Evolutionary conservation across 306 rosid genomes (phyloP), one percentile per base, ranked within the genome.

Genomic region (Leucaena leucocephala): DNA sequence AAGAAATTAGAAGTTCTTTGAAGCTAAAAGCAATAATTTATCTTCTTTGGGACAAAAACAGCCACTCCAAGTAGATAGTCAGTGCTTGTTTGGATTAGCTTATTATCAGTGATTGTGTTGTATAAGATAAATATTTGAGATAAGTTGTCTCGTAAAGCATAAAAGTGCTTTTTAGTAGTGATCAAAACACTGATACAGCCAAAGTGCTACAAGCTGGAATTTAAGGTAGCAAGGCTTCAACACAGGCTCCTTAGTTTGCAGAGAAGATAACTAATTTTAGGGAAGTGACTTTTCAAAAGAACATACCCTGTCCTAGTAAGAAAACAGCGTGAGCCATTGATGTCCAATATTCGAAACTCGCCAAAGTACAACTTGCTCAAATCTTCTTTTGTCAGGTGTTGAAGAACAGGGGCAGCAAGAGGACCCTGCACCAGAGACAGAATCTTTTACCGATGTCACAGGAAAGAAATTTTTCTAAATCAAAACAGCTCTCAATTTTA

Each of bases 231-330:
- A 61, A 27, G 40, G 34, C 40, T 61, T 61, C 15, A 61, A 33
- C n/a, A 61, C 42, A 5, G 67, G 67, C 4, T 61, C 67, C 9
- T 11, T 12, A 33, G 8, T 61, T 27, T 33, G 39, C 67, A 13
- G 8, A 61, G 40, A 61, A 33, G 36, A 61, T 33, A 13, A n/a
- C 17, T 27, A 12, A 12, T 33, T 27, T 61, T 33, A 33, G 67
- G 66, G 16, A 43, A 42, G 66, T 27, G 12, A 58, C 68, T 62
- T 17, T 42, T 45, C 79, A 55, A 67, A 50, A 55, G 81, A 83
- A 43, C 90, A 82, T 88, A 92, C 98, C 97, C 97, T 17, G 98
- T 94, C 85, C 97, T 88, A 12, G 98, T 94, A 76, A 92, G 97
- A 84, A 90, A 94, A 85, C 97, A 92, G 27, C 34, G 83, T 0